Conservation (phyloP, 2,329 filamentous ascomycete species). For the Aspergillus sp. region DNA sequence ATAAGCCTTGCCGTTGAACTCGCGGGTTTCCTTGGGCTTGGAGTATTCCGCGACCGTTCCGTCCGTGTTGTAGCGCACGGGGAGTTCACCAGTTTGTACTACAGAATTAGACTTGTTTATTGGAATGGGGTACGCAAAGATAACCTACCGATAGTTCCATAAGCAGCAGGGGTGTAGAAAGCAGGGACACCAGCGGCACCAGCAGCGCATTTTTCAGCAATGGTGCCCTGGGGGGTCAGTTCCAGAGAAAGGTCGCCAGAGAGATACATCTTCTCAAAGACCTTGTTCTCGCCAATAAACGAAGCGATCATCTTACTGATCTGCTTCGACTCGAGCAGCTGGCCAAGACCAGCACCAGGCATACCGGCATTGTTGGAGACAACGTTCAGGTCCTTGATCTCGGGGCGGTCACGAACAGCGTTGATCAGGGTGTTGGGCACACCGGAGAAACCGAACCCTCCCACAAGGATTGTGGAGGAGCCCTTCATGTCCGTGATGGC, state of each 20-base stretch:
- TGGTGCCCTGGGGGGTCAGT: slow-evolving; percentile 83
- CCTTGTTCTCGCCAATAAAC: slow-evolving; percentile 79
- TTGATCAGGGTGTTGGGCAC: slow-evolving; percentile 52
- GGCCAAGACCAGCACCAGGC: slow-evolving; percentile 67
- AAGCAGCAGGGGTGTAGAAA: slow-evolving; percentile 79
- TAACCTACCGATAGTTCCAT: slow-evolving; percentile 64
- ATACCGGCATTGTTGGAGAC: slow-evolving; percentile 82
- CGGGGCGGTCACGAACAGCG: slow-evolving; percentile 62
- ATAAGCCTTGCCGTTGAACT: slow-evolving; percentile 71
- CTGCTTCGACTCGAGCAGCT: slow-evolving; percentile 70
- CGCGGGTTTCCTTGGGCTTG: slow-evolving; percentile 66
- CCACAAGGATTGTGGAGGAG: slow-evolving; percentile 69
- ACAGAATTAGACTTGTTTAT: background rate
- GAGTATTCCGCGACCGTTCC: slow-evolving; percentile 71
- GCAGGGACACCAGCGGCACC: slow-evolving; percentile 86
- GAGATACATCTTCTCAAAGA: slow-evolving; percentile 84
- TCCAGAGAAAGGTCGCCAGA: slow-evolving; percentile 81
- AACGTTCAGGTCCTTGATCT: slow-evolving; percentile 64
- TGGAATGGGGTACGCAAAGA: slow-evolving; percentile 26
- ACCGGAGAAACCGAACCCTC: slow-evolving; percentile 78
- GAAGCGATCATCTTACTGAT: slow-evolving; percentile 73
- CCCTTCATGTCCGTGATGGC: slow-evolving; percentile 72
- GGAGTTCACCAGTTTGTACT: slow-evolving; percentile 50
- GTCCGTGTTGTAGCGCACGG: slow-evolving; percentile 83
- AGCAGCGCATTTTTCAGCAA: slow-evolving; percentile 81